Evolutionary conservation across 805 yeast species (phyloP).

Genomic region (Candida wancherniae): DNA sequence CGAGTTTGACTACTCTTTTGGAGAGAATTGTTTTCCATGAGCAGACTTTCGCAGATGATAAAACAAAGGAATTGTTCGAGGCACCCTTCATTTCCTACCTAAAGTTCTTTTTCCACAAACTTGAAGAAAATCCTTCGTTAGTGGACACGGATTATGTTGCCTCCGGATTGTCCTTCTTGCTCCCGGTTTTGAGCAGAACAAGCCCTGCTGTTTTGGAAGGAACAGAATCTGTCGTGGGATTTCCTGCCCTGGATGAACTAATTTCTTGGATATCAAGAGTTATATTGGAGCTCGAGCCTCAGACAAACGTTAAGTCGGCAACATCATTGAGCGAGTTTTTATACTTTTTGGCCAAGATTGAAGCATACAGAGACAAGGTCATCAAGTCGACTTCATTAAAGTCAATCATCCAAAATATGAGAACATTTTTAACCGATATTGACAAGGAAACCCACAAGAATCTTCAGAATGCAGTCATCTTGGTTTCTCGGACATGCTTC

Average conservation of each 20-base stretch:
- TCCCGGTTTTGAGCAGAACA: constrained; percentile 48
- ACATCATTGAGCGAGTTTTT: constrained; percentile 49
- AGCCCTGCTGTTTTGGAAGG: constrained; percentile 14
- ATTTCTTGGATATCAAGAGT: constrained; percentile 37
- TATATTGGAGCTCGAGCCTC: constrained; percentile 34
- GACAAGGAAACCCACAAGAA: constrained; percentile 6
- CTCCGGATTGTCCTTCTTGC: constrained; percentile 50
- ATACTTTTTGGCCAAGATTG: constrained; percentile 48
- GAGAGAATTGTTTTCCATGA: constrained; percentile 6
- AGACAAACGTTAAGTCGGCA: constrained; percentile 7
- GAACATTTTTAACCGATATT: constrained; percentile 23
- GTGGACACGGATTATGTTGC: constrained; percentile 54
- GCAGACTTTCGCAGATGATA: constrained; percentile 1
- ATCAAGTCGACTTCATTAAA: constrained; percentile 44
- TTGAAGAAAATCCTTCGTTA: constrained; percentile 21
- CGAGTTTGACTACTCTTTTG: constrained; percentile 7
- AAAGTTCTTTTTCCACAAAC: constrained; percentile 23
- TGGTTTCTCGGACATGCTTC: constrained; percentile 62
- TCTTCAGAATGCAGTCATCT: constrained; percentile 33
- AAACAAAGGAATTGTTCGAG: neutral
- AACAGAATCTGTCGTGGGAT: constrained; percentile 12
- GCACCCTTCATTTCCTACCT: constrained; percentile 1
- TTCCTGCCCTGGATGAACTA: constrained; percentile 13
- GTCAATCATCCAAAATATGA: constrained; percentile 42
- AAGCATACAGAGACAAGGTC: constrained; percentile 36